Base-by-base conservation (phyloP, 2,329 filamentous ascomycete species). In the Chrysoporthe deuterocubensis region DNA sequence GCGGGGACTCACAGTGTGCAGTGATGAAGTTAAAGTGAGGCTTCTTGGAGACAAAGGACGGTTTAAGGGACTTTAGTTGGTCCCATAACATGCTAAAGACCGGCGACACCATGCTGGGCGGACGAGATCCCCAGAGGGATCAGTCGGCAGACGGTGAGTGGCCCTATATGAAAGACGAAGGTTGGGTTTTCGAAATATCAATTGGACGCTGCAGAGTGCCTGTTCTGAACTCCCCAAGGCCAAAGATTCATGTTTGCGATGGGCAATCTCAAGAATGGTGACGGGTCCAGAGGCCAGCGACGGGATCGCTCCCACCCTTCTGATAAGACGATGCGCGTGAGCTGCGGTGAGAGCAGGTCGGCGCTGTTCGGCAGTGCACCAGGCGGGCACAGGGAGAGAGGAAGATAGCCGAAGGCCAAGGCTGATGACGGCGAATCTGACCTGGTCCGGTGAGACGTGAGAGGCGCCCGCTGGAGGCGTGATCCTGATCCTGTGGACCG, bases 11-110 rank as follows among this genome's bases (percentile, higher is more conserved):
- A 92, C 91, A 96, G 75, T 96, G 93, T 18, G 89, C 83, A 1
- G 90, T 89, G 69, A 96, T 94, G 77, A 95, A 96, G 80, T 92
- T 94, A 79, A 94, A 90, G 72, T 89, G 87, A 18, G 89, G 90
- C 73, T 86, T 84, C 74, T 84, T 87, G 64, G 85, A 84, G 40
- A 88, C 73, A 70, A 90, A 88, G 18, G 85, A 81, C 3, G 86
- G 87, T 74, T 85, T 87, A 70, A 87, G 74, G 67, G 81, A 77
- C 76, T 79, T 81, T 69, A 87, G 67, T 73, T 84, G 81, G 48
- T 75, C 76, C 79, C 80, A 79, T 54, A 81, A 42, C 60, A 74
- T 70, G 50, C 68, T 70, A 32, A 26, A 68, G 37, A 70, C 68
- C 11, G 68, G 66, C 26, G 66, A 70, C 21, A 64, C 66, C 68